Conservation (phyloP, 768 basidiomycete species). For the Ramaria sp. region DNA sequence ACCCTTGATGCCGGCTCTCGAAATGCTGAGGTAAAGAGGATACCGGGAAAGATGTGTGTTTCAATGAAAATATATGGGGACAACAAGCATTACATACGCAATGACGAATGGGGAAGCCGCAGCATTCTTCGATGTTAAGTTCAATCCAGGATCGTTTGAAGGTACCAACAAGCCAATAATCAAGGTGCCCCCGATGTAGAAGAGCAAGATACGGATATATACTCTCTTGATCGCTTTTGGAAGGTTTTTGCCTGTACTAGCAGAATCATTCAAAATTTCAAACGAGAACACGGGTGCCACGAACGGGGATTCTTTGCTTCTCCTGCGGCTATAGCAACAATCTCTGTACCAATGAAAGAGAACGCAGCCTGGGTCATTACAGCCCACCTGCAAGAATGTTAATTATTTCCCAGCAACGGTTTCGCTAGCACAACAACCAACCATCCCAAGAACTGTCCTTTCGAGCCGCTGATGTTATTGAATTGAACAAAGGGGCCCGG, state of each 20-base stretch:
- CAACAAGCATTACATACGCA: slow-evolving; percentile 19
- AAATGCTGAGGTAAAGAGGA: slow-evolving; percentile 16
- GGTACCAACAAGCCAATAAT: slow-evolving; percentile 31
- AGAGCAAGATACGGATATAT: slow-evolving; percentile 59
- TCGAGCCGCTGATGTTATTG: slow-evolving; percentile 46
- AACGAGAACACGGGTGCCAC: neutral
- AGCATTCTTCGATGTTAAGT: slow-evolving; percentile 32
- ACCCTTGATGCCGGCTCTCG: slow-evolving; percentile 46
- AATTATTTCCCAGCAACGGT: slow-evolving; percentile 9
- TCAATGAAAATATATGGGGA: neutral
- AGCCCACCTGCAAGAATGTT: slow-evolving; percentile 24
- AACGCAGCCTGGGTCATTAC: slow-evolving; percentile 70
- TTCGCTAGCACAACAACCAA: slow-evolving; percentile 16
- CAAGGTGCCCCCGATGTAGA: slow-evolving; percentile 32
- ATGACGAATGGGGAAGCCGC: slow-evolving; percentile 48
- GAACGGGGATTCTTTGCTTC: slow-evolving; percentile 75
- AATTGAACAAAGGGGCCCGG: slow-evolving; percentile 85
- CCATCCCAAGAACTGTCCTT: slow-evolving; percentile 64
- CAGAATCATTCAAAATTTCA: neutral
- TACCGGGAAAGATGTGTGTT: neutral
- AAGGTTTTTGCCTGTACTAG: slow-evolving; percentile 35
- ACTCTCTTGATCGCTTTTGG: slow-evolving; percentile 60
- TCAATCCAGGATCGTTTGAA: slow-evolving; percentile 31
- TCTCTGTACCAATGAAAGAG: slow-evolving; percentile 90
- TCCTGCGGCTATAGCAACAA: slow-evolving; percentile 85